Conservation (phyloP, 208 protist genomes). For the Leishmania braziliensis region DNA sequence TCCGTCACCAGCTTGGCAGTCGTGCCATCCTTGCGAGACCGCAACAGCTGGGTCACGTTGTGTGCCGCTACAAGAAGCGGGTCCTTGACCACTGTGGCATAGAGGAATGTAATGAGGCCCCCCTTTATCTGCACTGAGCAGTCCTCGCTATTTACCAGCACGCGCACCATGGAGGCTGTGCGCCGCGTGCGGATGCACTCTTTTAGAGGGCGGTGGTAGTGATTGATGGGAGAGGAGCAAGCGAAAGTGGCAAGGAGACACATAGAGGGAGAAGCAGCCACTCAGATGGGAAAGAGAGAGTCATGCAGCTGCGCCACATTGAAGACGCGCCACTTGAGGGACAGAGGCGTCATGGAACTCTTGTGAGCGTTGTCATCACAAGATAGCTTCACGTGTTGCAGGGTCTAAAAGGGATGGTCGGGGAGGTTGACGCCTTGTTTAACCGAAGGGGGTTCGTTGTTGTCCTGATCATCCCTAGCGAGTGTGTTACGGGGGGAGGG, state of each 20-base stretch:
- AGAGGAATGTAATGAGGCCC: slow-evolving; percentile 36
- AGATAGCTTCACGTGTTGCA: background rate
- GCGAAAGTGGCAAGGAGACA: background rate
- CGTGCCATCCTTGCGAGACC: slow-evolving; percentile 59
- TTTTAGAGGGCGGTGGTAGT: background rate
- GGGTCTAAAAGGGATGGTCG: background rate
- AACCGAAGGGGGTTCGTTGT: background rate
- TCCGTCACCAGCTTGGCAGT: slow-evolving; percentile 50
- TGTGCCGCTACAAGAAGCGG: slow-evolving; percentile 27
- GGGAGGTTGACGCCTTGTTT: background rate
- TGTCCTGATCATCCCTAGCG: background rate
- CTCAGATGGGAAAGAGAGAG: background rate
- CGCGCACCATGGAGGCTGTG: slow-evolving; percentile 37
- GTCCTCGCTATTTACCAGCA: slow-evolving; percentile 49
- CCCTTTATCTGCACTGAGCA: slow-evolving; percentile 56
- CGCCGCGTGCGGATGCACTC: too few species aligned
- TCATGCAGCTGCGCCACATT: background rate
- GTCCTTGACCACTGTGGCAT: slow-evolving; percentile 6
- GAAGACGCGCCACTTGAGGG: background rate
- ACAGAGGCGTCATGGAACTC: background rate
- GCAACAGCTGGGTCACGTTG: slow-evolving; percentile 66
- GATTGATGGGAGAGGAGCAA: background rate
- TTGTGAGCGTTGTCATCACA: background rate
- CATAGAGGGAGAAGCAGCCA: background rate
- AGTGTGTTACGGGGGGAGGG: background rate